Conservation (phyloP, 1,284 basidiomycete genomes). For the Puccinia triticina region DNA sequence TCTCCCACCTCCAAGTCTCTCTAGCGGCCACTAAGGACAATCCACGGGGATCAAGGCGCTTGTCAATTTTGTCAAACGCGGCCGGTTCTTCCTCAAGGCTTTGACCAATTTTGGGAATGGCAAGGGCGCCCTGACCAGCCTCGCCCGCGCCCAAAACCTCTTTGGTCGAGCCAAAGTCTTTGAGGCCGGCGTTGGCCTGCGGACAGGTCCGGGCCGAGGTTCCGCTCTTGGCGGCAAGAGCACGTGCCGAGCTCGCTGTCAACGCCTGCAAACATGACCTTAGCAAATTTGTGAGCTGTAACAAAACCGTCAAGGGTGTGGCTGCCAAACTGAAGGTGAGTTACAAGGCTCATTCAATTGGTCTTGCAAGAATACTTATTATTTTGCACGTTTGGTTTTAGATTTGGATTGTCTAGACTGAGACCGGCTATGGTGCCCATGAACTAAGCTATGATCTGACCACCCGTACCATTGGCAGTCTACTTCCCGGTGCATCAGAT, state of each 20-base stretch:
- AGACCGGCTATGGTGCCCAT: slow-evolving; percentile 67
- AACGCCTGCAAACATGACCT: slow-evolving; percentile 73
- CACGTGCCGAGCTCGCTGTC: slow-evolving; percentile 67
- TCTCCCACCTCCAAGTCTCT: slow-evolving; percentile 71
- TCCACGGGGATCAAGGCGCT: slow-evolving; percentile 82
- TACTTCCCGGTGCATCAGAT: slow-evolving; percentile 75
- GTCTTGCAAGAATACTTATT: not conserved
- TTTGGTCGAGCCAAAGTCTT: slow-evolving; percentile 90
- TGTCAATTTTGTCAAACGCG: slow-evolving; percentile 74
- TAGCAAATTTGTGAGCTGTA: slow-evolving; percentile 71
- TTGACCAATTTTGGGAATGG: slow-evolving; percentile 91
- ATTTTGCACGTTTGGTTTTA: too few relatives aligned
- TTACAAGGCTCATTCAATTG: not conserved
- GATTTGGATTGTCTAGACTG: slow-evolving; percentile 61
- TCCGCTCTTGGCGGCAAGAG: slow-evolving; percentile 64
- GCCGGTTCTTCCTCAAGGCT: slow-evolving; percentile 78
- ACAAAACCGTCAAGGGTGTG: slow-evolving; percentile 70
- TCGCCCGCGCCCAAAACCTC: slow-evolving; percentile 78
- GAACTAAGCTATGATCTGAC: slow-evolving; percentile 81
- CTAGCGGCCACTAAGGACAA: slow-evolving; percentile 72
- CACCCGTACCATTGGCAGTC: slow-evolving; percentile 71
- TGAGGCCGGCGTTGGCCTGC: slow-evolving; percentile 75
- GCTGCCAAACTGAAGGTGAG: slow-evolving; percentile 71
- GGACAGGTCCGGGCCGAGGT: slow-evolving; percentile 71
- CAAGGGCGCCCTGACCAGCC: slow-evolving; percentile 85